Conservation (phyloP, 176 grass and related monocot species). For the Tuctoria greenei region DNA sequence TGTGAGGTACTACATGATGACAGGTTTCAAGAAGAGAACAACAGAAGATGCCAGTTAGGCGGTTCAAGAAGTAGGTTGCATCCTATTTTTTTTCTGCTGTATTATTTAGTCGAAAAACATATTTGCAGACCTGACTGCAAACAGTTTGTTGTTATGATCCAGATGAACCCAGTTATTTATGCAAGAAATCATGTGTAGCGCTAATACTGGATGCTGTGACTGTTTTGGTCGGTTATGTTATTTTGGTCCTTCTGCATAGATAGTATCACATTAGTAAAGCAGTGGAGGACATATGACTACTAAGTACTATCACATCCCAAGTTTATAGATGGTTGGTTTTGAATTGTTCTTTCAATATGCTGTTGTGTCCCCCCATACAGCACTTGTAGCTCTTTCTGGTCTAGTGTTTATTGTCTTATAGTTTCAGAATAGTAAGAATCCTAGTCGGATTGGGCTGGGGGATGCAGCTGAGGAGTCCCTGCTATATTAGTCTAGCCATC, state of each 20-base stretch:
- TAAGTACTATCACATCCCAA: too few species aligned
- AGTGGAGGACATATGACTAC: neutral
- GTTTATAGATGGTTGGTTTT: neutral
- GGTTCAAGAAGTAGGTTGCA: conserved; percentile 24
- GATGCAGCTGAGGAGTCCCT: too few species aligned
- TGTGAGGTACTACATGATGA: conserved; percentile 42
- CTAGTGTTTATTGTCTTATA: too few species aligned
- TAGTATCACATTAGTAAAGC: neutral
- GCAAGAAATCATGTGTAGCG: neutral
- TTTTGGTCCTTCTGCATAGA: neutral
- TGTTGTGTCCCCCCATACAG: neutral
- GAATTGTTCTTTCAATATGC: neutral
- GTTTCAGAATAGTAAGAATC: too few species aligned
- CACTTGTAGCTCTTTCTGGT: too few species aligned
- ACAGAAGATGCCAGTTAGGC: conserved; percentile 44
- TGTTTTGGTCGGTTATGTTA: conserved; percentile 11
- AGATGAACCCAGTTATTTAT: neutral
- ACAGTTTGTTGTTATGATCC: neutral
- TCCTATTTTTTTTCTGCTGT: conserved; percentile 39
- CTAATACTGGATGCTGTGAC: neutral
- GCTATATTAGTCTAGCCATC: too few species aligned
- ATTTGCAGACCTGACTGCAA: conserved; percentile 5
- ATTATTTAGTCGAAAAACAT: neutral
- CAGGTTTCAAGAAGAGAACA: conserved; percentile 32
- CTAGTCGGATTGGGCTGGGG: too few species aligned